These are phyloP conservation scores for Plasmodium cynomolgi DNA, from an alignment of 169 alveolate species.

Conservation along the genomic window DNA sequence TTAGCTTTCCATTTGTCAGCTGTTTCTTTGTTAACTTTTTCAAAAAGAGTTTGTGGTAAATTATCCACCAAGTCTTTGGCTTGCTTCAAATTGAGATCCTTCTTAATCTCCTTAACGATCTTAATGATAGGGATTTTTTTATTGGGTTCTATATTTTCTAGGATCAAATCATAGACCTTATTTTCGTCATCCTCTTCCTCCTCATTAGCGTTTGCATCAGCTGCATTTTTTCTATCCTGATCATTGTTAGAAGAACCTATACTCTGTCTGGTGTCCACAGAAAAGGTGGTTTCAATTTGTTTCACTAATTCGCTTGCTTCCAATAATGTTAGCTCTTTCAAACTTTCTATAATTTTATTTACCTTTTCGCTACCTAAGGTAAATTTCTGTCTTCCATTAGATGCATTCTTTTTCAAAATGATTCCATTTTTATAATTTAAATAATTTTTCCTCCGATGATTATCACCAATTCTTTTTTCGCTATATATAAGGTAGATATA, in stretches of 20 bases:
- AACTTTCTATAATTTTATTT: conserved; percentile 79
- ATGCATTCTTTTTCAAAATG: conserved; percentile 3
- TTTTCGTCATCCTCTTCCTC: conserved; percentile 82
- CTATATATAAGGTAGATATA: neutral
- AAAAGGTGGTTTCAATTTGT: conserved; percentile 83
- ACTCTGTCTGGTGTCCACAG: conserved; percentile 80
- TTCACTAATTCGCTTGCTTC: conserved; percentile 86
- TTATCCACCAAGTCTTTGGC: conserved; percentile 83
- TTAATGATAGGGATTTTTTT: conserved; percentile 78
- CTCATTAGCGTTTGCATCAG: conserved; percentile 51
- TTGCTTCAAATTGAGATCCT: conserved; percentile 77
- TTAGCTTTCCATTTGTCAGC: conserved; percentile 75
- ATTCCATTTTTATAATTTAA: conserved; percentile 29
- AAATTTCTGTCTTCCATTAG: neutral
- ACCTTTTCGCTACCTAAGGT: conserved; percentile 74
- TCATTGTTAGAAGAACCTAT: conserved; percentile 58
- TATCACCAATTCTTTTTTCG: conserved; percentile 6
- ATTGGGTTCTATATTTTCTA: conserved; percentile 76
- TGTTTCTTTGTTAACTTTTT: conserved; percentile 77
- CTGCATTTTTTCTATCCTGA: conserved; percentile 56
- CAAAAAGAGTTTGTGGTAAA: conserved; percentile 80
- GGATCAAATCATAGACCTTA: conserved; percentile 79
- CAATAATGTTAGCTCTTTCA: conserved; percentile 80
- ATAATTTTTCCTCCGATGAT: conserved; percentile 17
- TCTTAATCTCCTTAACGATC: conserved; percentile 76